Conservation (phyloP, 805 yeast genomes). For the Metschnikowia rubicola region DNA sequence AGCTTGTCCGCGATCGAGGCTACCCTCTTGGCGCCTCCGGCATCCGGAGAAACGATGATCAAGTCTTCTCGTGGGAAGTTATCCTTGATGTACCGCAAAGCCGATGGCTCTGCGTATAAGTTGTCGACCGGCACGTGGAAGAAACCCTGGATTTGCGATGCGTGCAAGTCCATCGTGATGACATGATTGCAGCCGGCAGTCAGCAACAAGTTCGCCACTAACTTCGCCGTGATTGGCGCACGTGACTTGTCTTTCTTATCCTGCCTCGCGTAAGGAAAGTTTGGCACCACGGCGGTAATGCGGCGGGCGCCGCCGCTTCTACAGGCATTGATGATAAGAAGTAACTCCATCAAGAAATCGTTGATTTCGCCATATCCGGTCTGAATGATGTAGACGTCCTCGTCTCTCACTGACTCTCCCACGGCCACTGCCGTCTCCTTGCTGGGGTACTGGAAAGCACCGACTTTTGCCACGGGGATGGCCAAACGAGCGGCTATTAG, state of each 20-base stretch:
- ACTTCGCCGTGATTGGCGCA: constrained; percentile 94
- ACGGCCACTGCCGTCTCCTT: constrained; percentile 84
- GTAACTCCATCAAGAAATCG: constrained; percentile 81
- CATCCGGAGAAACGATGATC: constrained; percentile 92
- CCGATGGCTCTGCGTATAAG: constrained; percentile 91
- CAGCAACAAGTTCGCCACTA: constrained; percentile 85
- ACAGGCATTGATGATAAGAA: constrained; percentile 91
- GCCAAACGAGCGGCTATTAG: constrained; percentile 65
- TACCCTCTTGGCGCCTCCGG: constrained; percentile 98
- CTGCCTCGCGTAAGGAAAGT: constrained; percentile 95
- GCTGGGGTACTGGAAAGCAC: constrained; percentile 82
- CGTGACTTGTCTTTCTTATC: constrained; percentile 94
- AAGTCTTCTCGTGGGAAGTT: constrained; percentile 51
- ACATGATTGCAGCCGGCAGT: constrained; percentile 96
- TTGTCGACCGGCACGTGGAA: constrained; percentile 95
- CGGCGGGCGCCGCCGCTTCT: constrained; percentile 93
- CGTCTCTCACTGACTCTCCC: constrained; percentile 87
- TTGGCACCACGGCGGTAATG: constrained; percentile 92
- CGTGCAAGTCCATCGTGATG: constrained; percentile 95
- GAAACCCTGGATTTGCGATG: constrained; percentile 96
- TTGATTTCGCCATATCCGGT: constrained; percentile 85
- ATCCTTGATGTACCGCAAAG: constrained; percentile 73
- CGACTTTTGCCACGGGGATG: constrained; percentile 65
- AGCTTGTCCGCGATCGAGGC: constrained; percentile 90
- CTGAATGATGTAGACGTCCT: constrained; percentile 81